Conservation (phyloP, 1,284 basidiomycete species). For the Pascua sp. region DNA sequence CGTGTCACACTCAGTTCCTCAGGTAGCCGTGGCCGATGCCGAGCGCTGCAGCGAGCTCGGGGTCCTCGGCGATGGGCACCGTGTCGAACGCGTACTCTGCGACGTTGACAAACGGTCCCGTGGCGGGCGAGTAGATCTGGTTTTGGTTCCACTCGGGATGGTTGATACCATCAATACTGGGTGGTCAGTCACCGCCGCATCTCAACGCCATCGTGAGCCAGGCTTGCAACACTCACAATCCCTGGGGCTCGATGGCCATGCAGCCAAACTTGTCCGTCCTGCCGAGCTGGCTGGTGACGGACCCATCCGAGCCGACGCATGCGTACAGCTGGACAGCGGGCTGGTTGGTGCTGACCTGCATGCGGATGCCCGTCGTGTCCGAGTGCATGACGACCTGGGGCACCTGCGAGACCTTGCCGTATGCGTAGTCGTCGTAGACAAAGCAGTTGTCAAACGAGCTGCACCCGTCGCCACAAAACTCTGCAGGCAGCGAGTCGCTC, state of each 20-base stretch:
- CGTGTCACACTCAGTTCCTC: no score
- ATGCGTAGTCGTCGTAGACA: constrained; percentile 23
- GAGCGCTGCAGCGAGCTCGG: not conserved
- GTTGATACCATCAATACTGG: constrained; percentile 27
- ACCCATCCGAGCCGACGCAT: constrained; percentile 22
- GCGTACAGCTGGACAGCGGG: constrained; percentile 31
- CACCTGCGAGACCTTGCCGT: not conserved
- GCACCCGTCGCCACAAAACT: constrained; percentile 26
- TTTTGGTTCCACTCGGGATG: constrained; percentile 33
- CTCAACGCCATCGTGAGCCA: no score
- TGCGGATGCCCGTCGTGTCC: constrained; percentile 28
- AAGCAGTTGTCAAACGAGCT: constrained; percentile 39
- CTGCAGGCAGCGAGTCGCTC: constrained; percentile 13
- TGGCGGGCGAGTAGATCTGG: constrained; percentile 26
- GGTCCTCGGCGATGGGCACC: constrained; percentile 1
- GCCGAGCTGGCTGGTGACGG: constrained; percentile 10
- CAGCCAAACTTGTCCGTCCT: constrained; percentile 28
- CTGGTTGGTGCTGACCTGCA: constrained; percentile 33
- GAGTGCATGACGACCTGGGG: constrained; percentile 19
- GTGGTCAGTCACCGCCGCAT: not conserved
- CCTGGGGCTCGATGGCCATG: constrained; percentile 38
- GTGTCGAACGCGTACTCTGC: constrained; percentile 29
- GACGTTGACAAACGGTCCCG: constrained; percentile 23
- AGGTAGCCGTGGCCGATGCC: not conserved
- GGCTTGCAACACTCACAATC: constrained; percentile 10